Evolutionary conservation across 2,329 filamentous ascomycete genomes (phyloP).

Genomic region (Aspergillus latus): DNA sequence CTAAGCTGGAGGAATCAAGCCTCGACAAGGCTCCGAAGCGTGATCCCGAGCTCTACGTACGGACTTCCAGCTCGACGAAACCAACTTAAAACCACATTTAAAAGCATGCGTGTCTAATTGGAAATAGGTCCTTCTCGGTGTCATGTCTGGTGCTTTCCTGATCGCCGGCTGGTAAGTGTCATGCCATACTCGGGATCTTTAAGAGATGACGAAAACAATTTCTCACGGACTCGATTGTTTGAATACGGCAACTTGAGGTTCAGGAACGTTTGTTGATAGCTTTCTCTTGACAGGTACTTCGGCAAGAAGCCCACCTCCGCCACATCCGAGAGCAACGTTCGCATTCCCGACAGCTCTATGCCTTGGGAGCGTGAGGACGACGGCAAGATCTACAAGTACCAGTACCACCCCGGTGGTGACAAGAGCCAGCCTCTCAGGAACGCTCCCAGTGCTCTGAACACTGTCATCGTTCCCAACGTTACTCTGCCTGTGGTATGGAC

Average conservation of each 20-base stretch:
- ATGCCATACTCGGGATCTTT: slow-evolving; percentile 4
- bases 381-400: slow-evolving; percentile 68
- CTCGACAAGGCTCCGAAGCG: slow-evolving; percentile 65
- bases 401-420: slow-evolving; percentile 85
- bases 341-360: slow-evolving; percentile 74
- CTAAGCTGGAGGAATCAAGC: slow-evolving; percentile 49
- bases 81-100: slow-evolving; percentile 15
- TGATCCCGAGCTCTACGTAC: slow-evolving; percentile 74
- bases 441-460: slow-evolving; percentile 92
- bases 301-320: slow-evolving; percentile 81
- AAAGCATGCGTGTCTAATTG: slow-evolving; percentile 18
- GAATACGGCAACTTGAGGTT: slow-evolving; percentile 2
- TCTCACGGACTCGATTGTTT: slow-evolving; percentile 6
- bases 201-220: slow-evolving; percentile 1
- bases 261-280: slow-evolving; percentile 38
- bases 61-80: slow-evolving; percentile 26
- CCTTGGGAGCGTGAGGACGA: slow-evolving; percentile 76
- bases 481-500: slow-evolving; percentile 77
- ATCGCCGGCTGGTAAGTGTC: slow-evolving; percentile 71
- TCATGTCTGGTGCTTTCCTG: slow-evolving; percentile 86
- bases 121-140: slow-evolving; percentile 76
- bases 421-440: slow-evolving; percentile 72
- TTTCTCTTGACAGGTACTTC: slow-evolving; percentile 59
- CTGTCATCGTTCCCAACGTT: slow-evolving; percentile 89
- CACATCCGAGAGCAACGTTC: slow-evolving; percentile 76